Evolutionary conservation across 1,284 basidiomycete genomes (phyloP), one percentile per base, ranked within the genome.

Genomic region (Termitomyces sp.): DNA sequence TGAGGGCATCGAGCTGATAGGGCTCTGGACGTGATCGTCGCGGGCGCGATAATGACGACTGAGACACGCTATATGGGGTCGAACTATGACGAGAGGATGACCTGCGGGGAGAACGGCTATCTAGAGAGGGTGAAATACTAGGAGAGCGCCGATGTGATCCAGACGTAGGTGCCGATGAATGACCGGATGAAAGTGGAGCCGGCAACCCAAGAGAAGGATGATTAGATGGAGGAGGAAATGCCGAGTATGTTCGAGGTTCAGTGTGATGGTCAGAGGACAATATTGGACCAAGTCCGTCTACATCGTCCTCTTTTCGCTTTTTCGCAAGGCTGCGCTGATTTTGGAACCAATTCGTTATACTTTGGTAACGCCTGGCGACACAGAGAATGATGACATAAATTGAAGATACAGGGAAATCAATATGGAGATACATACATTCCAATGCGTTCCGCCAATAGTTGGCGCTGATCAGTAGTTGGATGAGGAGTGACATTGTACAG

Each of bases 281-380:
- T 52, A 64, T 61, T 57, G 66, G 66, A 48, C 64, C 57, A 55
- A 61, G 61, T 50, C 58, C 64, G 21, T 74, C 73, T 31, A 65
- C 68, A 17, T 61, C 61, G 55, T 79, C 83, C 58, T 86, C 83
- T 60, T 73, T 78, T 61, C 79, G 80, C 70, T 83, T 86, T 73
- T 82, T 86, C 40, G 83, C 81, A 62, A 85, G 78, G 66, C 83
- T 87, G 64, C 84, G 84, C 67, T 90, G 87, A 65, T 89, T 88
- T 75, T 89, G 87, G 69, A 90, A 90, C 88, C 88, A 90, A 66
- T 89, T 89, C 2, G 84, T 88, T 57, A 90, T 82, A 57, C 82
- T 87, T 69, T 87, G 82, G 70, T 86, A 79, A 60, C 80, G 83
- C 86, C 87, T 90, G 62, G 48, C 58, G 65, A 64, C 53, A 64